Percentiles rank a stretch among this genome's conserved stretches.
These are phyloP conservation scores for Saccharomyces pastorianus DNA, from an alignment of 1,139 yeast species.

Conservation along the genomic window DNA sequence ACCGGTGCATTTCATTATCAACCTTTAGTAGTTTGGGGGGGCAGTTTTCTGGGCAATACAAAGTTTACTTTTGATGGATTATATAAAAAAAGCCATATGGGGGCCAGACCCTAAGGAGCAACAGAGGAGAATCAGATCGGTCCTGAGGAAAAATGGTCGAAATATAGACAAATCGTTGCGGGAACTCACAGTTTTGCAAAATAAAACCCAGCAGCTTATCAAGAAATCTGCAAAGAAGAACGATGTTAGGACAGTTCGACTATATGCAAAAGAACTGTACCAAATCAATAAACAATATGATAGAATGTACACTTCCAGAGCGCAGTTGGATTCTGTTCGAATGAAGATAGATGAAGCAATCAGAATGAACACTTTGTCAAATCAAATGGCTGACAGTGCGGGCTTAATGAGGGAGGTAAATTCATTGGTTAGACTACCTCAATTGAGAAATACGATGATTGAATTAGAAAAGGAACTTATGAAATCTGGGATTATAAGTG, in stretches of 20 bases:
- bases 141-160: conserved; percentile 77
- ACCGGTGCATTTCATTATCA: not conserved
- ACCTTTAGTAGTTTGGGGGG: not conserved
- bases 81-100: conserved; percentile 74
- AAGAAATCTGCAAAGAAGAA: conserved; percentile 69
- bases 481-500: conserved; percentile 88
- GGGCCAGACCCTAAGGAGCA: conserved; percentile 96
- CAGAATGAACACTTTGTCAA: conserved; percentile 74
- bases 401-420: conserved; percentile 86
- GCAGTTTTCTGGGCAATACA: not conserved
- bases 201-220: conserved; percentile 70
- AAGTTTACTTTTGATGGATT: conserved; percentile 43
- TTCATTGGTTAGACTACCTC: conserved; percentile 68
- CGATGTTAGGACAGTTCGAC: conserved; percentile 64
- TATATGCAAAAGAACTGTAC: conserved; percentile 78
- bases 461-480: conserved; percentile 80
- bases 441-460: conserved; percentile 74
- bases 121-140: conserved; percentile 74
- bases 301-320: conserved; percentile 69
- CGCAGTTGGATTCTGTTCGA: conserved; percentile 76
- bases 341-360: conserved; percentile 91
- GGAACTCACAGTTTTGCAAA: conserved; percentile 54
- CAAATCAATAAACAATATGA: conserved; percentile 66
- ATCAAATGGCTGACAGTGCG: conserved; percentile 72
- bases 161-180: conserved; percentile 69